Conservation (phyloP, 2,329 filamentous ascomycete species). For the Aureobasidium sp. region DNA sequence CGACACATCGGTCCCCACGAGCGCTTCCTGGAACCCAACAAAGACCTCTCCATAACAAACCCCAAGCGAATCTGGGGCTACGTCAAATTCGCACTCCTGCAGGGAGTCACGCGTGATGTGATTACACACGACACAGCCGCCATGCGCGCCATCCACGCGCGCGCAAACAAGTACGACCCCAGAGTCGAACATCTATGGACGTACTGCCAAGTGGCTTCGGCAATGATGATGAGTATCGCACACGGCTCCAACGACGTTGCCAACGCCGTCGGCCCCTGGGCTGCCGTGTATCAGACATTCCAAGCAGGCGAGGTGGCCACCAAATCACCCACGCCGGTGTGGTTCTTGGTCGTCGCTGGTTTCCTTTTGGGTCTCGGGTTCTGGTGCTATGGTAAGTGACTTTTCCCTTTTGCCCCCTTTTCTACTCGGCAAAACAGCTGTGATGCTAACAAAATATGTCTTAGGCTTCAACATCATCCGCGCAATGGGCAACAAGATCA, state of each 20-base stretch:
- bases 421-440: no score
- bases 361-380: neutral
- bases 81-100: neutral
- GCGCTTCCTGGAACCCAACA: neutral
- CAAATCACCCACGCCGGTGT: constrained; percentile 48
- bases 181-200: constrained; percentile 55
- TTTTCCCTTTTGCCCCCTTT: no score
- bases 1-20: neutral
- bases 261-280: constrained; percentile 55
- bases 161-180: constrained; percentile 53
- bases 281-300: constrained; percentile 55
- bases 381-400: neutral
- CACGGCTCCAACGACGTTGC: constrained; percentile 61
- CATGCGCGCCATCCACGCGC: constrained; percentile 51
- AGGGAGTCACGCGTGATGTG: neutral
- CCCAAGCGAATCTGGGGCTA: neutral
- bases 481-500: constrained; percentile 50
- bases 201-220: constrained; percentile 48
- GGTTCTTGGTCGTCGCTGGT: constrained; percentile 32
- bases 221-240: constrained; percentile 39
- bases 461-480: constrained; percentile 58
- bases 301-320: constrained; percentile 57
- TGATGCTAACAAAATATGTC: no score
- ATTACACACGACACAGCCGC: neutral
- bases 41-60: neutral